These are phyloP conservation scores for Pneumocystis wakefieldiae DNA, from an alignment of 1,139 yeast species.

Conservation along the genomic window DNA sequence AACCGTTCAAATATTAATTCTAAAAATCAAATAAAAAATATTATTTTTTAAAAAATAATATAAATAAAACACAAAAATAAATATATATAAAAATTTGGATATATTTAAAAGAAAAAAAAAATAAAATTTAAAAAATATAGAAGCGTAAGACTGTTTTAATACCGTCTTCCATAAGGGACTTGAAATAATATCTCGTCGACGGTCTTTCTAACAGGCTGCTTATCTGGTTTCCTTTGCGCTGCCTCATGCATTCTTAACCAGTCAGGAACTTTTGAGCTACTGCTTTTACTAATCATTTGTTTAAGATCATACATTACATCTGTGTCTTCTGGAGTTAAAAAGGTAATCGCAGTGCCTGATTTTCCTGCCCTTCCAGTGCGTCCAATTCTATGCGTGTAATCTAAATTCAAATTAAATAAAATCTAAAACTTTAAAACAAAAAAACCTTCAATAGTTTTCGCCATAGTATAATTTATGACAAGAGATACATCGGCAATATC, in stretches of 20 bases:
- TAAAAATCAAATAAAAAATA: no score
- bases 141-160: not conserved
- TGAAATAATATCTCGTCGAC: not conserved
- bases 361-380: constrained; percentile 94
- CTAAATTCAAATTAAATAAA: constrained; percentile 18
- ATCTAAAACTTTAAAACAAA: not conserved
- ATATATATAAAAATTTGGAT: no score
- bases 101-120: no score
- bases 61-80: no score
- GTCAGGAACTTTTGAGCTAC: constrained; percentile 35
- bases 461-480: constrained; percentile 78
- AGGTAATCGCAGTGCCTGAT: constrained; percentile 59
- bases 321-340: constrained; percentile 44
- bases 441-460: constrained; percentile 51
- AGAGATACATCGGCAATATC: constrained; percentile 75
- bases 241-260: constrained; percentile 32
- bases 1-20: not conserved
- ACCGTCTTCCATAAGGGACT: not conserved
- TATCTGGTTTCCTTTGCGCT: constrained; percentile 7
- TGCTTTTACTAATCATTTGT: constrained; percentile 35
- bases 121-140: no score
- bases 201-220: constrained; percentile 14
- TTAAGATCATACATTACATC: constrained; percentile 40
- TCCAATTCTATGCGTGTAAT: constrained; percentile 84
- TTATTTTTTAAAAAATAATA: no score